Evolutionary conservation across 768 basidiomycete genomes (phyloP).

Genomic region (Neoboletus magnificus): DNA sequence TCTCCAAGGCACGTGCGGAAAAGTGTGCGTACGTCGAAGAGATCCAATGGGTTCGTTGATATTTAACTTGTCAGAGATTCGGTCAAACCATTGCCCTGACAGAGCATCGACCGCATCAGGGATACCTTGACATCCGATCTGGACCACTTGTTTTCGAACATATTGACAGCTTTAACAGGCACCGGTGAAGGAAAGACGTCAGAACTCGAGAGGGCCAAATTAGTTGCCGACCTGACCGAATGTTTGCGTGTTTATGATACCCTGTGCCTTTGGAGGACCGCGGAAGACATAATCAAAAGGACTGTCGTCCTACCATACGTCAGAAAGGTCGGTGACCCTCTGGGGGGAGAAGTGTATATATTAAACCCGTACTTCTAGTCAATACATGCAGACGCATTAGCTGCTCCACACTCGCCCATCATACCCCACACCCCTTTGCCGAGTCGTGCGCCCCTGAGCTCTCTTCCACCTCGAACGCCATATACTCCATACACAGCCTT

Average conservation of each 20-base stretch:
- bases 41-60: conserved; percentile 73
- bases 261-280: conserved; percentile 79
- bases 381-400: conserved; percentile 67
- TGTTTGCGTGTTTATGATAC: conserved; percentile 78
- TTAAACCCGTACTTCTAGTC: conserved; percentile 45
- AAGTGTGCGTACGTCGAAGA: conserved; percentile 78
- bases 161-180: conserved; percentile 49
- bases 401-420: conserved; percentile 68
- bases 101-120: conserved; percentile 83
- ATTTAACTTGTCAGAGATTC: conserved; percentile 4
- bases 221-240: conserved; percentile 66
- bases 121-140: conserved; percentile 84
- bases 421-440: conserved; percentile 72
- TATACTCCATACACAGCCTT: conserved; percentile 52
- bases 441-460: conserved; percentile 21
- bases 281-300: conserved; percentile 78
- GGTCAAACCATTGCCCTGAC: conserved; percentile 20
- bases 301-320: conserved; percentile 75
- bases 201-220: conserved; percentile 64
- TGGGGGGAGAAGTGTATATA: not conserved
- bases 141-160: conserved; percentile 72
- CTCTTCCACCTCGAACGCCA: conserved; percentile 50
- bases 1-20: conserved; percentile 74
- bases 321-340: conserved; percentile 52
- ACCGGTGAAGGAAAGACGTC: conserved; percentile 47